Conservation (phyloP, 2,329 filamentous ascomycete genomes). For the Pestalotiopsis sp. region DNA sequence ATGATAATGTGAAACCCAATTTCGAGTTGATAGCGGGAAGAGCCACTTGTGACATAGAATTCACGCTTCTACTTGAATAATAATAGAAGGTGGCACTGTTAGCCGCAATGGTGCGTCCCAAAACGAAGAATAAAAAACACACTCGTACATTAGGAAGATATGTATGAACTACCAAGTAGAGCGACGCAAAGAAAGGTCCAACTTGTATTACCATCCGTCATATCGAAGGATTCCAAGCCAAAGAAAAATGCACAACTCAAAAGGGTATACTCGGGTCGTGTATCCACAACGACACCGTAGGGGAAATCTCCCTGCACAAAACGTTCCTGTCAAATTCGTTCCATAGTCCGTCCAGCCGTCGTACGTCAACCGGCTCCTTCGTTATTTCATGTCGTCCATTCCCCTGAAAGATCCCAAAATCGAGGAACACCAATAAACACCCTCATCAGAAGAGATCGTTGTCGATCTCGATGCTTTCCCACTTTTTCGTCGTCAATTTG, state of each 20-base stretch:
- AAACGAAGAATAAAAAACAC: background rate
- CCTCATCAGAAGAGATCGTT: constrained; percentile 40
- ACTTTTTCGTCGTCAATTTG: constrained; percentile 50
- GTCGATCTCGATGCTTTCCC: constrained; percentile 44
- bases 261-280: constrained; percentile 10
- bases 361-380: background rate
- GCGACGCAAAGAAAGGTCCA: background rate
- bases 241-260: constrained; percentile 1
- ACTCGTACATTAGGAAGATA: background rate
- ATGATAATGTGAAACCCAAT: background rate
- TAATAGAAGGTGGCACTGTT: too few relatives aligned
- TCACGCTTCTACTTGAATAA: too few relatives aligned
- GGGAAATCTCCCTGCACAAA: background rate
- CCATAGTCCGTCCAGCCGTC: background rate
- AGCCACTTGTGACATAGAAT: too few relatives aligned
- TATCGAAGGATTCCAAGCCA: background rate
- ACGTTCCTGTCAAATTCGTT: background rate
- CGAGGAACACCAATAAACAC: background rate
- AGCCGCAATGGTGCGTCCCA: background rate
- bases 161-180: background rate
- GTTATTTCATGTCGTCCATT: background rate
- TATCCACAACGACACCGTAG: background rate
- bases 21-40: background rate
- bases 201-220: background rate
- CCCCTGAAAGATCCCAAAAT: background rate